phyloP scores from a whole-genome alignment of 495 filamentous ascomycete species.

The Xylaria cubensis region DNA sequence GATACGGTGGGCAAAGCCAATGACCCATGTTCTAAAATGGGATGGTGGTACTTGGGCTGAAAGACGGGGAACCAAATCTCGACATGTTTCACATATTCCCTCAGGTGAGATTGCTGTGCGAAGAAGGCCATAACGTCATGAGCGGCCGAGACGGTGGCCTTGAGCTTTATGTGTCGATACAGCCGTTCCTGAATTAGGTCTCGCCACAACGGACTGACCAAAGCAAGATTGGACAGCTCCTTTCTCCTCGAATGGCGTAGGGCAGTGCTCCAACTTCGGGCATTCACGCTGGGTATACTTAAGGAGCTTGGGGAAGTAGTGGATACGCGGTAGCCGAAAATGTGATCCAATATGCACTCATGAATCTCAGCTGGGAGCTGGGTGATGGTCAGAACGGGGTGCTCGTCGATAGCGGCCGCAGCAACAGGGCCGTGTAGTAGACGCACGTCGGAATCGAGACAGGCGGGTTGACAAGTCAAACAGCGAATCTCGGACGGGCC shows the following conservation, averaged over 20 bases:
- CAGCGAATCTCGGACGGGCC: constrained; percentile 50
- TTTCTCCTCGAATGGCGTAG: constrained; percentile 71
- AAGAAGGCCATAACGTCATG: constrained; percentile 65
- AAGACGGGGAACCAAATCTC: constrained; percentile 79
- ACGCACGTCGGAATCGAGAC: constrained; percentile 33
- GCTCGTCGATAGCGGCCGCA: constrained; percentile 32
- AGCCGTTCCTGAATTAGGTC: constrained; percentile 70
- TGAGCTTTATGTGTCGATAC: constrained; percentile 76
- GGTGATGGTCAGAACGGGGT: constrained; percentile 51
- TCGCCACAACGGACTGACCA: constrained; percentile 68
- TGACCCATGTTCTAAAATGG: constrained; percentile 36
- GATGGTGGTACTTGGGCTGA: constrained; percentile 58
- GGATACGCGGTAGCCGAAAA: constrained; percentile 70
- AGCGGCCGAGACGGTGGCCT: constrained; percentile 67
- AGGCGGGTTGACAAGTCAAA: constrained; percentile 45
- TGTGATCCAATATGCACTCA: constrained; percentile 70
- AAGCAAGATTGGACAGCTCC: constrained; percentile 67
- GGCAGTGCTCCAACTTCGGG: constrained; percentile 67
- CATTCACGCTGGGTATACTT: constrained; percentile 51
- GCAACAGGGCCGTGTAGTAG: constrained; percentile 33
- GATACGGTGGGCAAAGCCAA: constrained; percentile 55
- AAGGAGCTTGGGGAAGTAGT: constrained; percentile 58
- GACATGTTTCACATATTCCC: constrained; percentile 69
- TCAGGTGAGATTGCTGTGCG: constrained; percentile 61
- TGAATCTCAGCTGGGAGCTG: constrained; percentile 73